Conservation (phyloP, 108 stramenopile genomes). For the Phaeodactylum tricornutum region DNA sequence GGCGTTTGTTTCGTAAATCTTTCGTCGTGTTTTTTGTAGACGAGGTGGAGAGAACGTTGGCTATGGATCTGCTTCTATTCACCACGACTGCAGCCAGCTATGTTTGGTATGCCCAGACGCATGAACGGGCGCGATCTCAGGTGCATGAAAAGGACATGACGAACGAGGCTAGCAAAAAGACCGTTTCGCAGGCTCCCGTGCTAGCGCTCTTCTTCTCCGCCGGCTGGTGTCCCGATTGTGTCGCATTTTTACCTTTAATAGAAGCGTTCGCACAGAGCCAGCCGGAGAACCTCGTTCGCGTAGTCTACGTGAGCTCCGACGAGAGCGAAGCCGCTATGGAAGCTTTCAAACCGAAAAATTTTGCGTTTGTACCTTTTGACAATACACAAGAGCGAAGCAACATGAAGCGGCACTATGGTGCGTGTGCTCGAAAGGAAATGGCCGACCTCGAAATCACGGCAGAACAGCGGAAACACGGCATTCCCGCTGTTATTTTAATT, state of each 20-base stretch:
- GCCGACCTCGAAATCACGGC: constrained; percentile 11
- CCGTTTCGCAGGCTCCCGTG: constrained; percentile 10
- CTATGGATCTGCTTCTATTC: too few relatives aligned
- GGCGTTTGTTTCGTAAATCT: not conserved
- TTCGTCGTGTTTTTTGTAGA: not conserved
- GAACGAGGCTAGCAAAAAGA: not conserved
- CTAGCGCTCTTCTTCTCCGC: constrained; percentile 23
- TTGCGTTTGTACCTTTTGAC: constrained; percentile 16
- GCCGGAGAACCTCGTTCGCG: constrained; percentile 1
- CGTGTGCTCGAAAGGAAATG: constrained; percentile 25
- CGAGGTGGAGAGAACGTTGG: not conserved
- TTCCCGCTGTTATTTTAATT: constrained; percentile 29
- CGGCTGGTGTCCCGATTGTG: constrained; percentile 34
- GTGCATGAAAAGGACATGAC: not conserved
- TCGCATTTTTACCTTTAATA: constrained; percentile 11
- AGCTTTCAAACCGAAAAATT: constrained; percentile 4
- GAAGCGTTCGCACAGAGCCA: constrained; percentile 3
- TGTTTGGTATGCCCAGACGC: not conserved
- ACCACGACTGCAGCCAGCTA: too few relatives aligned
- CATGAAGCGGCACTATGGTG: constrained; percentile 25
- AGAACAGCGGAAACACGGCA: constrained; percentile 22
- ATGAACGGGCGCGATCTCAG: not conserved
- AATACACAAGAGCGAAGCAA: constrained; percentile 14
- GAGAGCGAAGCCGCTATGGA: constrained; percentile 15
- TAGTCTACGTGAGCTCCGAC: constrained; percentile 35